Percentiles rank a stretch among this genome's conserved stretches.
Conservation (phyloP, 768 basidiomycete genomes). For the Suillus weaverae region DNA sequence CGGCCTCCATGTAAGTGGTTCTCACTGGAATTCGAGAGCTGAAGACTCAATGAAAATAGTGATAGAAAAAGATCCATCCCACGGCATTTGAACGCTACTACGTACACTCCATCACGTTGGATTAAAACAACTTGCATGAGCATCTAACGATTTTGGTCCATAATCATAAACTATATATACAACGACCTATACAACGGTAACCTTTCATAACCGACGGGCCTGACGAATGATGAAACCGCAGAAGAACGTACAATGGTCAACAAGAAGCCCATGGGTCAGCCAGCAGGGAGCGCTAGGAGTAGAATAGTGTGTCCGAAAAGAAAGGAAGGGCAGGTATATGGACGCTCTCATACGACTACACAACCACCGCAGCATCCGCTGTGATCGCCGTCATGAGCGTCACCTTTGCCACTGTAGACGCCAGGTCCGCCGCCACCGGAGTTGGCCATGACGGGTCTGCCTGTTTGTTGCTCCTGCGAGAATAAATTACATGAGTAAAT, state of each 20-base stretch:
- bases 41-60: conserved; percentile 12
- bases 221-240: conserved; percentile 4
- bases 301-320: conserved; percentile 11
- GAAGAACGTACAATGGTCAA: conserved; percentile 9
- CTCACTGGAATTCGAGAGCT: neutral
- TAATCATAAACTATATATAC: conserved; percentile 29
- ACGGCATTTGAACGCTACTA: conserved; percentile 18
- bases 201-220: conserved; percentile 11
- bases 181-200: conserved; percentile 12
- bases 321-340: neutral
- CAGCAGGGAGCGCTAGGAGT: conserved; percentile 4
- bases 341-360: conserved; percentile 47
- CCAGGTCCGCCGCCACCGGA: conserved; percentile 44
- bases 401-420: conserved; percentile 44
- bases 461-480: conserved; percentile 72
- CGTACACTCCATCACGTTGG: neutral
- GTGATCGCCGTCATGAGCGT: conserved; percentile 52
- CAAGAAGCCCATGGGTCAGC: conserved; percentile 12
- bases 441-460: conserved; percentile 61
- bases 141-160: conserved; percentile 9
- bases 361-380: conserved; percentile 69
- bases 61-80: conserved; percentile 28
- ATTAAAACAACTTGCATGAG: conserved; percentile 11
- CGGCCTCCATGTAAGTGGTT: conserved; percentile 30
- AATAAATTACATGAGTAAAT: neutral